phyloP scores from a whole-genome alignment of 345 rosid genomes.

The Acer saccharum region DNA sequence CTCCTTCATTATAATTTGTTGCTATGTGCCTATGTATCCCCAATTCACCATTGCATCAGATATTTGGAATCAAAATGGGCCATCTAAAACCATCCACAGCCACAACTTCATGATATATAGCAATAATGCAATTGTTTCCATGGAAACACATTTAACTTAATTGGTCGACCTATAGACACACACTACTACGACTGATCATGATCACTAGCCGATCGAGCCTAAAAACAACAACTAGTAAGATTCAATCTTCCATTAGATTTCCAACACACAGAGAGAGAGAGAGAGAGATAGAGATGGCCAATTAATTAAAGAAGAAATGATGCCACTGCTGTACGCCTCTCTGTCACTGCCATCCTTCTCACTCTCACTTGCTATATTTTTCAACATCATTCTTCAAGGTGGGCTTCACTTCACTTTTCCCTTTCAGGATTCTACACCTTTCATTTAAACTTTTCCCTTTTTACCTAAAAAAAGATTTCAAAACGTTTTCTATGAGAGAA shows the following conservation, averaged over 20 bases:
- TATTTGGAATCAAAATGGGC: conserved; percentile 23
- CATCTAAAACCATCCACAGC: conserved; percentile 9
- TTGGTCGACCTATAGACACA: no score
- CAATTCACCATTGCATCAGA: neutral
- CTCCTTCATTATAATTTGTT: neutral
- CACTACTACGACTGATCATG: no score
- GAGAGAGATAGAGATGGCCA: conserved; percentile 4
- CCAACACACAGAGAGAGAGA: neutral
- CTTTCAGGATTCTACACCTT: neutral
- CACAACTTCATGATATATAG: no score
- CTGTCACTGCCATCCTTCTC: conserved; percentile 8
- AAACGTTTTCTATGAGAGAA: no score
- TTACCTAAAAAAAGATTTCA: neutral
- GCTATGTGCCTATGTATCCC: neutral
- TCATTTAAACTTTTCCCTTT: neutral
- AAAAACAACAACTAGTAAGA: conserved; percentile 17
- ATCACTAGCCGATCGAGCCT: conserved; percentile 11
- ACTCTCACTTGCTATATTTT: neutral
- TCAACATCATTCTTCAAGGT: conserved; percentile 4
- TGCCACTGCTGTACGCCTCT: conserved; percentile 26
- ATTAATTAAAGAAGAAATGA: neutral
- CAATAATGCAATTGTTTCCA: no score
- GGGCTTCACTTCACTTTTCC: neutral
- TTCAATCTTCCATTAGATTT: conserved; percentile 26
- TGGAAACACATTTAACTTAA: no score